Percentiles rank a stretch among this genome's conserved stretches.
phyloP scores from a whole-genome alignment of 352 stramenopile species.

The Phytophthora quininea region DNA sequence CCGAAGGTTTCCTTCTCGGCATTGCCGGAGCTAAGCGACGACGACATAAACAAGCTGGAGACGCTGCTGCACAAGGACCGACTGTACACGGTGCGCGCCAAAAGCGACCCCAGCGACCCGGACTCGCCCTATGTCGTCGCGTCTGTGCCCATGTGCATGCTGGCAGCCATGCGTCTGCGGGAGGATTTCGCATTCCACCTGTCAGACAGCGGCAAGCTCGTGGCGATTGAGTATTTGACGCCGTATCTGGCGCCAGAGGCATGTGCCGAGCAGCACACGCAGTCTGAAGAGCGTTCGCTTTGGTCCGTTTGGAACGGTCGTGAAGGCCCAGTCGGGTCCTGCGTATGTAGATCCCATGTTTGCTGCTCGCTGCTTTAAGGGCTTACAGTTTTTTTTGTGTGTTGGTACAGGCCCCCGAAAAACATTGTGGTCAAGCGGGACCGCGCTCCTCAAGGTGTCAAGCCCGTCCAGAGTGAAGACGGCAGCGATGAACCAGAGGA shows the following conservation, averaged over 20 bases:
- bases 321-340: conserved; percentile 68
- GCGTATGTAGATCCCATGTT: conserved; percentile 40
- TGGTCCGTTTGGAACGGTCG: conserved; percentile 52
- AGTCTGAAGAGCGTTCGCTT: conserved; percentile 71
- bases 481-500: conserved; percentile 58
- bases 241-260: conserved; percentile 44
- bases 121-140: conserved; percentile 74
- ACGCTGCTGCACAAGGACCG: conserved; percentile 50
- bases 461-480: conserved; percentile 72
- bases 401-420: conserved; percentile 57
- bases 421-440: conserved; percentile 66
- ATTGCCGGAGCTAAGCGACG: conserved; percentile 46
- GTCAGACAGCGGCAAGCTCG: conserved; percentile 75
- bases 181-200: conserved; percentile 87
- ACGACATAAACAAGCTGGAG: conserved; percentile 57
- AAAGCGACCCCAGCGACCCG: conserved; percentile 60
- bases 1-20: conserved; percentile 66
- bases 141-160: conserved; percentile 83
- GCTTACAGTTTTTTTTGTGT: neutral
- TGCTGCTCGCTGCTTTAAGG: neutral
- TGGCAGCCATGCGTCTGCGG: conserved; percentile 71
- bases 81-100: conserved; percentile 75
- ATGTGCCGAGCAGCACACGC: conserved; percentile 60
- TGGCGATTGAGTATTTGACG: conserved; percentile 84
- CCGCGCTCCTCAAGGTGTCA: conserved; percentile 69